Percentiles rank a stretch among this genome's conserved stretches.
These are phyloP conservation scores for Wolfiporia cocos DNA, from an alignment of 1,284 basidiomycete species.

Conservation along the genomic window DNA sequence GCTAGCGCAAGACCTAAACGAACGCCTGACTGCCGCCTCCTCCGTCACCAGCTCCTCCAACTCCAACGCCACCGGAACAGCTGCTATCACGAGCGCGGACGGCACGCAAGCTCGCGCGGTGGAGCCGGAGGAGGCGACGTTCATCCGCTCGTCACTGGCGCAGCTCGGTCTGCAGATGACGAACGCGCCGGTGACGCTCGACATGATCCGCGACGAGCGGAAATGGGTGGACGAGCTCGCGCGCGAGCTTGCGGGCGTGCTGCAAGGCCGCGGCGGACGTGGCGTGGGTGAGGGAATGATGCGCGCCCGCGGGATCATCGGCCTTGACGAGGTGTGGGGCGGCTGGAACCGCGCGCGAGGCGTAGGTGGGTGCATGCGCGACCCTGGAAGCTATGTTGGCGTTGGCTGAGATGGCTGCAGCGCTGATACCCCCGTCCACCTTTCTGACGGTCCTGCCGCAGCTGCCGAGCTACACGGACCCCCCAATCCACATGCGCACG, in stretches of 20 bases:
- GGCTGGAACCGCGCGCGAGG: constrained; percentile 96
- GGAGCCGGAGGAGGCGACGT: constrained; percentile 76
- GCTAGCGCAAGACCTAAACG: constrained; percentile 84
- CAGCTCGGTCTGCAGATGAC: constrained; percentile 80
- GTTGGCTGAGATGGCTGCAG: constrained; percentile 28
- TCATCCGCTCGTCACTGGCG: constrained; percentile 84
- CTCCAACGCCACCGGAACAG: constrained; percentile 12
- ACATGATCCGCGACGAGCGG: constrained; percentile 85
- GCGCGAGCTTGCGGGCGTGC: constrained; percentile 72
- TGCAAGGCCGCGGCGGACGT: constrained; percentile 44
- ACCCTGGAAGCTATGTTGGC: neutral
- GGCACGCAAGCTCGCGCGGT: constrained; percentile 21
- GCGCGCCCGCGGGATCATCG: constrained; percentile 73
- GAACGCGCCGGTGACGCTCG: constrained; percentile 79
- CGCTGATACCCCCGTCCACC: constrained; percentile 84
- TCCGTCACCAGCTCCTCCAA: constrained; percentile 20
- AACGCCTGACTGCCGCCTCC: constrained; percentile 66
- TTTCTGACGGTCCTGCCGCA: constrained; percentile 70
- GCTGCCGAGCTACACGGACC: constrained; percentile 62
- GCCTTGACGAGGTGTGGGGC: constrained; percentile 94
- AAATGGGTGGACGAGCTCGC: constrained; percentile 82
- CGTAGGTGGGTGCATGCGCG: constrained; percentile 57
- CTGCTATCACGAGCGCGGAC: constrained; percentile 10
- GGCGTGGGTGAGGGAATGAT: constrained; percentile 47
- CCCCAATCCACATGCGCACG: constrained; percentile 61